Evolutionary conservation across 805 yeast species (phyloP).

Genomic region (Barnettozyma populi): DNA sequence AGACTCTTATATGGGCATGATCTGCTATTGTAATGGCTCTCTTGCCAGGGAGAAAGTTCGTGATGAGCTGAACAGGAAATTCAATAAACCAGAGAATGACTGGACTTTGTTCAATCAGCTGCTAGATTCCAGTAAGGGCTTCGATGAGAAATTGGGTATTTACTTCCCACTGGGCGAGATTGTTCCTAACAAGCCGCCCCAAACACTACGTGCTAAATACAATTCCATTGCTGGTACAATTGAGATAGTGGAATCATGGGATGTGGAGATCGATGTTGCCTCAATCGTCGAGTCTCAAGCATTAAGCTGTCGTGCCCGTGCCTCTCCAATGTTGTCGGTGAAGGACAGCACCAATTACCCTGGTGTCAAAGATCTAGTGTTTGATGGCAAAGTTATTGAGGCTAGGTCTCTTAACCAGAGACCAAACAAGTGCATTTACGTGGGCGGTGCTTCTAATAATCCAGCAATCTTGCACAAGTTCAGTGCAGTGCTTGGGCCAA

Average conservation of each 20-base stretch:
- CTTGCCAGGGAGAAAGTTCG: slow-evolving; percentile 77
- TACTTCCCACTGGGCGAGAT: slow-evolving; percentile 91
- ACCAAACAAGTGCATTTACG: slow-evolving; percentile 72
- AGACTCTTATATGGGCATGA: slow-evolving; percentile 85
- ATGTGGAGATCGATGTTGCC: slow-evolving; percentile 58
- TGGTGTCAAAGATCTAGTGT: slow-evolving; percentile 17
- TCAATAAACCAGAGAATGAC: slow-evolving; percentile 28
- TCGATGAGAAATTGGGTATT: slow-evolving; percentile 55
- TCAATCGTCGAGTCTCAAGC: slow-evolving; percentile 87
- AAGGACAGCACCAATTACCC: slow-evolving; percentile 1
- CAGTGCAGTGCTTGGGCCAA: slow-evolving; percentile 60
- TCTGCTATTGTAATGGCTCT: slow-evolving; percentile 89
- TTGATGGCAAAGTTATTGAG: slow-evolving; percentile 29
- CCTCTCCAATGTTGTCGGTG: slow-evolving; percentile 65
- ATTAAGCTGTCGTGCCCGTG: slow-evolving; percentile 72
- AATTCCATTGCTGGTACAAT: slow-evolving; percentile 26
- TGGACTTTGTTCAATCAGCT: slow-evolving; percentile 62
- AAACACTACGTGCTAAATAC: slow-evolving; percentile 48
- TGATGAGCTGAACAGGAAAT: slow-evolving; percentile 50
- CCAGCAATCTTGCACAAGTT: slow-evolving; percentile 59
- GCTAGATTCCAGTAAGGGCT: slow-evolving; percentile 31
- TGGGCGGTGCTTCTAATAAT: slow-evolving; percentile 85
- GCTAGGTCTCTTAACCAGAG: slow-evolving; percentile 27
- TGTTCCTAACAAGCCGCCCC: slow-evolving; percentile 73
- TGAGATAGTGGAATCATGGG: slow-evolving; percentile 36